Evolutionary conservation across 345 rosid genomes (phyloP).

Genomic region (Gossypium longicalyx): DNA sequence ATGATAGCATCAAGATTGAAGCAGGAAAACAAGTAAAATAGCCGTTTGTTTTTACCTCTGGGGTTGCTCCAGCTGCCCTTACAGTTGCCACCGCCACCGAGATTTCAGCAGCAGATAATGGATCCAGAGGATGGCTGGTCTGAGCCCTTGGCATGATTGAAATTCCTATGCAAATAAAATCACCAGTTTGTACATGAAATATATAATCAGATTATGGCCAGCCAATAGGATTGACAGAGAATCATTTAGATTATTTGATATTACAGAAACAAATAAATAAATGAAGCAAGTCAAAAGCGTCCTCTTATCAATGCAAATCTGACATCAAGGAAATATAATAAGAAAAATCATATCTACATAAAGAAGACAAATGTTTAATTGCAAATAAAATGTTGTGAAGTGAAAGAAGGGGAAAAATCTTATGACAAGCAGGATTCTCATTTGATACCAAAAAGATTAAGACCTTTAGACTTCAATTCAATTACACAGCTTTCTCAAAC

Average conservation of each 20-base stretch:
- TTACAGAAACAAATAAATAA: not conserved
- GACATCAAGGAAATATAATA: not conserved
- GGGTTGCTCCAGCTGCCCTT: constrained; percentile 75
- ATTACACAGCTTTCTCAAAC: not conserved
- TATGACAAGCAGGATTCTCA: constrained; percentile 1
- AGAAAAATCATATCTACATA: not conserved
- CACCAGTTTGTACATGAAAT: constrained; percentile 7
- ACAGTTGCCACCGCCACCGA: constrained; percentile 77
- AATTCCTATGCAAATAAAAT: constrained; percentile 30
- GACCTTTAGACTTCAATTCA: constrained; percentile 25
- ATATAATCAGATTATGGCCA: not conserved
- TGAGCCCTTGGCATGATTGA: constrained; percentile 57
- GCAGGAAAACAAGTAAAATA: not conserved
- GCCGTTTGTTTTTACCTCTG: constrained; percentile 39
- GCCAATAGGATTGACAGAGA: not conserved
- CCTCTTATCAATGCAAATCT: not conserved
- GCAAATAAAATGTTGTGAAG: not conserved
- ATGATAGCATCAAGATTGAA: not conserved
- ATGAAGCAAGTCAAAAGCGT: not conserved
- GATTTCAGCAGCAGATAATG: constrained; percentile 73
- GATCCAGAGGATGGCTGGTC: constrained; percentile 73
- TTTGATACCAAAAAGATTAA: constrained; percentile 24
- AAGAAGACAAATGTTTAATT: not conserved
- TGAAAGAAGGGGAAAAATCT: not conserved
- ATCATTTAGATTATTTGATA: not conserved